These are phyloP conservation scores for Acacia confusa DNA, from an alignment of 306 rosid species.

Conservation along the genomic window DNA sequence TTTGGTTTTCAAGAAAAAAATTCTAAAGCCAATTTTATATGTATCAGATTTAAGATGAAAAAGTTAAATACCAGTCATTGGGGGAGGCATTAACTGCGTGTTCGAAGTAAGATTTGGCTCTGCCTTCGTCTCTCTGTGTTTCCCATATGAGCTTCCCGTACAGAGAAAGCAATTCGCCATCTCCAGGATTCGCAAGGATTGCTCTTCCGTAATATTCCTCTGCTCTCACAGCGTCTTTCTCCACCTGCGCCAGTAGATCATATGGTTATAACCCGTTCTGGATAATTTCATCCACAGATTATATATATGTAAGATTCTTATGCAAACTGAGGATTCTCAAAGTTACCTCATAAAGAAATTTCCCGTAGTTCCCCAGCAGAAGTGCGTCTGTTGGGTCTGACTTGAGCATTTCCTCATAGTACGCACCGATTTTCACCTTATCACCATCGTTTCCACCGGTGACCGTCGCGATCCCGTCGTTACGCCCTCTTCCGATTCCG, in stretches of 20 bases:
- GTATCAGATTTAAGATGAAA: not conserved
- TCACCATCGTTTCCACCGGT: conserved; percentile 48
- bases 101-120: conserved; percentile 31
- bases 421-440: conserved; percentile 56
- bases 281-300: not conserved
- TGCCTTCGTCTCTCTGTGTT: conserved; percentile 50
- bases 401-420: conserved; percentile 66
- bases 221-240: conserved; percentile 61
- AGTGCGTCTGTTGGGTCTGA: conserved; percentile 76
- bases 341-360: conserved; percentile 75
- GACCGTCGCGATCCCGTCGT: not conserved
- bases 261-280: not conserved
- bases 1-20: not conserved
- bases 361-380: conserved; percentile 77
- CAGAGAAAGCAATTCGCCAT: conserved; percentile 71
- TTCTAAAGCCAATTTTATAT: not conserved
- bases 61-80: conserved; percentile 43
- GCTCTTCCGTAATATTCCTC: conserved; percentile 85
- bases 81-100: conserved; percentile 53
- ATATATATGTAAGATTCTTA: not conserved
- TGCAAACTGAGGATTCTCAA: not conserved
- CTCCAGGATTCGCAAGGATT: conserved; percentile 67
- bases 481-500: conserved; percentile 25
- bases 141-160: conserved; percentile 86
- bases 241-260: conserved; percentile 29